Base-by-base conservation (phyloP, 352 stramenopile species). In the Blastocystis sp. region DNA sequence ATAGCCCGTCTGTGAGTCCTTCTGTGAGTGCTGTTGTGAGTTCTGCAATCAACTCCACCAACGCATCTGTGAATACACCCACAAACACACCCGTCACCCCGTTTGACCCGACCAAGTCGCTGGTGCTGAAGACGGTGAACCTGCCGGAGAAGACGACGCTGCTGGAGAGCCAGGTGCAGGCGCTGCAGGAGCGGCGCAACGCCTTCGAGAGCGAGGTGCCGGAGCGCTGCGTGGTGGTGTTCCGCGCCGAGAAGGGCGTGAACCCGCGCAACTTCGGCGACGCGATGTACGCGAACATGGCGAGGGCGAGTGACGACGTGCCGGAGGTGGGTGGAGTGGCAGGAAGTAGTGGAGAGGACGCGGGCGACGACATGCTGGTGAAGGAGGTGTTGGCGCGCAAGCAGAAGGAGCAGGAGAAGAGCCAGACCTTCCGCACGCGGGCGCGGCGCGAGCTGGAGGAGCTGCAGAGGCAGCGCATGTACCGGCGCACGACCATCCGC, bases 201-300 rank as follows among this genome's bases (percentile, higher is more conserved):
- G 7, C n/a, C 14, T 43, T 76, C 14, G 65, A 76, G 43, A 56
- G 38, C 43, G 11, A 21, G 65, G 43, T 76, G 41, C 65, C 65
- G 34, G 65, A 76, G 43, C 65, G 65, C 10, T 43, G 65, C 43
- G 10, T 76, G 10, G 11, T 19, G 17, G 65, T 76, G 65, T 76
- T 76, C 43, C 34, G 34, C 19, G 38, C 14, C 7, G 62, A 70
- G n/a, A 76, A 19, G 0, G 65, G 65, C 19, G 34, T 76, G 17
- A 76, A 76, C 23, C 65, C 65, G 11, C 65, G 65, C 34, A 76
- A 76, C 38, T 76, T 76, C 43, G 65, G 65, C 9, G 65, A 43
- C 0, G 9, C 7, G 23, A 52, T 38, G 19, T 43, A 76, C 11
- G 4, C 17, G 23, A 76, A 76, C 14, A 76, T 76, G 65, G 52